phyloP scores from a whole-genome alignment of 2,329 filamentous ascomycete genomes.

The Phyllosticta citrichinensis region DNA sequence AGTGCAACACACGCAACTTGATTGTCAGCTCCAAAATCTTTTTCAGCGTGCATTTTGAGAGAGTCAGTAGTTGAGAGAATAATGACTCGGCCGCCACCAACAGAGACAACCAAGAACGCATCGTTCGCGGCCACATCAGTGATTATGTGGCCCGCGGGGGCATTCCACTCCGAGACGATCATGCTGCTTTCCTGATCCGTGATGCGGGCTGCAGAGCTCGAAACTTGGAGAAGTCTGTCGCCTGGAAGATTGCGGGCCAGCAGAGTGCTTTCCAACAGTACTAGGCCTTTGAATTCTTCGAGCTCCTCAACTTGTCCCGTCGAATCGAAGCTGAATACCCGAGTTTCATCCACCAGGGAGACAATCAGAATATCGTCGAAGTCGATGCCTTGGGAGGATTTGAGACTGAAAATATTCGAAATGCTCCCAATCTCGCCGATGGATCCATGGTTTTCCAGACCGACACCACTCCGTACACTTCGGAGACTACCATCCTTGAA shows the following conservation, averaged over 20 bases:
- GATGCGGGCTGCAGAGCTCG: constrained; percentile 51
- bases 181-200: constrained; percentile 48
- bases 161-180: constrained; percentile 49
- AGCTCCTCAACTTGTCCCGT: constrained; percentile 80
- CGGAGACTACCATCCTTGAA: constrained; percentile 80
- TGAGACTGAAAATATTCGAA: constrained; percentile 61
- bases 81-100: constrained; percentile 63
- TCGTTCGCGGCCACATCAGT: constrained; percentile 70
- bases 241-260: constrained; percentile 55
- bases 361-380: constrained; percentile 63
- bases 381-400: constrained; percentile 37
- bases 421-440: constrained; percentile 69
- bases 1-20: constrained; percentile 82
- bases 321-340: constrained; percentile 65
- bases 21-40: constrained; percentile 54
- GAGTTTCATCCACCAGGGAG: constrained; percentile 73
- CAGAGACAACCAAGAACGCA: constrained; percentile 59
- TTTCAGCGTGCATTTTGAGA: constrained; percentile 48
- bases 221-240: constrained; percentile 66
- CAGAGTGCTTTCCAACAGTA: constrained; percentile 61
- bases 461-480: constrained; percentile 87
- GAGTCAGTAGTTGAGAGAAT: constrained; percentile 54
- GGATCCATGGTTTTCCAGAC: constrained; percentile 76
- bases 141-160: constrained; percentile 45
- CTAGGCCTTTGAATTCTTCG: constrained; percentile 61